Evolutionary conservation across 2,329 filamentous ascomycete genomes (phyloP).

Genomic region (Colletotrichum caudatum): DNA sequence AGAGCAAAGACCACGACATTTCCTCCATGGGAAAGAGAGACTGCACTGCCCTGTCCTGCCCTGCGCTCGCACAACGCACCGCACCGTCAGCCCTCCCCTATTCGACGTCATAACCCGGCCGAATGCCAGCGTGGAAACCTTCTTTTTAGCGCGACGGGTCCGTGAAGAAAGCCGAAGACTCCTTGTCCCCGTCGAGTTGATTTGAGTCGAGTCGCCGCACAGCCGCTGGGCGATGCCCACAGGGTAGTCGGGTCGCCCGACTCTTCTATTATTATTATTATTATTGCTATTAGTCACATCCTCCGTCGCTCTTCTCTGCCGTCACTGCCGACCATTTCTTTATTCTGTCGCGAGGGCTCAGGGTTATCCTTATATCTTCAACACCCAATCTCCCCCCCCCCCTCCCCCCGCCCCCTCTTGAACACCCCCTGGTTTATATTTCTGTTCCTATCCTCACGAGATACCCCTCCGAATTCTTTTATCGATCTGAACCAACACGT

Average conservation of each 20-base stretch:
- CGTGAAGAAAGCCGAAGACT: conserved; percentile 26
- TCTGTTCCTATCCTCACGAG: background rate
- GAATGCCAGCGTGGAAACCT: conserved; percentile 28
- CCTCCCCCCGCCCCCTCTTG: background rate
- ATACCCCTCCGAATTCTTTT: background rate
- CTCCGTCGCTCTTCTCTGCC: conserved; percentile 7
- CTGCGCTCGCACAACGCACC: conserved; percentile 3
- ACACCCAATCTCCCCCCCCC: background rate
- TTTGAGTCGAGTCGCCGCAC: background rate
- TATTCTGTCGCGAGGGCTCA: background rate
- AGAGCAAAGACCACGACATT: conserved; percentile 14
- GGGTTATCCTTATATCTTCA: conserved; percentile 6
- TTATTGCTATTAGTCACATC: conserved; percentile 32
- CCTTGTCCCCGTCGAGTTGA: conserved; percentile 20
- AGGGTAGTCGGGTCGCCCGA: conserved; percentile 6
- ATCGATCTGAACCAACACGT: background rate
- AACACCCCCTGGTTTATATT: background rate
- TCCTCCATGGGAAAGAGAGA: conserved; percentile 22
- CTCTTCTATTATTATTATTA: conserved; percentile 19
- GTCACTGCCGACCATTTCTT: background rate
- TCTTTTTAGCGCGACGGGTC: conserved; percentile 36
- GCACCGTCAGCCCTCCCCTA: background rate
- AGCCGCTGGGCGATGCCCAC: conserved; percentile 23
- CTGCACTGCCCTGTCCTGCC: no score
- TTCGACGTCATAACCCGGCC: conserved; percentile 37